A percentile compares a stretch with the other conserved stretches of the same genome.
phyloP scores from a whole-genome alignment of 345 rosid species.

The Mangifera indica region DNA sequence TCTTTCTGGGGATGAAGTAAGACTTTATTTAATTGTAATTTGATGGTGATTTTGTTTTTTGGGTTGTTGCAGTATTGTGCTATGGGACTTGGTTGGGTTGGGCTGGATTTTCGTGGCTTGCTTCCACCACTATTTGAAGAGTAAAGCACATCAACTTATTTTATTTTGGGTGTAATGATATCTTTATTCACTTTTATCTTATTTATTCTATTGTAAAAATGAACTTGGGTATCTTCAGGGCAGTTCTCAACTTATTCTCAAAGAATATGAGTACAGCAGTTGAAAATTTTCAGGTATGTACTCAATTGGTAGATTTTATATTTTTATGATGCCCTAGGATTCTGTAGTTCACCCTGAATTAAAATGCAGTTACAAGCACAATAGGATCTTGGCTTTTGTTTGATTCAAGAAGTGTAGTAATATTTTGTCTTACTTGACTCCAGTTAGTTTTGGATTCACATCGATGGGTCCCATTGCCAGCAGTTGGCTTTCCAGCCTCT shows the following conservation, averaged over 20 bases:
- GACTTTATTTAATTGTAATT: background rate
- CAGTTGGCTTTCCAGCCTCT: constrained; percentile 76
- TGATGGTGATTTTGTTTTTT: constrained; percentile 13
- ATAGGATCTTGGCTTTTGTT: constrained; percentile 7
- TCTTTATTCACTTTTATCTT: background rate
- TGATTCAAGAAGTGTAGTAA: constrained; percentile 20
- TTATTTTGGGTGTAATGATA: background rate
- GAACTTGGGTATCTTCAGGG: constrained; percentile 50
- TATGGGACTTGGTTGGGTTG: constrained; percentile 95
- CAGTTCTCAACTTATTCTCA: constrained; percentile 81
- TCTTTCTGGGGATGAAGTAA: background rate
- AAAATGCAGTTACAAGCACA: background rate
- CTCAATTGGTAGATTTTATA: background rate
- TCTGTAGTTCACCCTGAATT: background rate
- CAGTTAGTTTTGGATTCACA: constrained; percentile 98
- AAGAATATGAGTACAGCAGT: constrained; percentile 82
- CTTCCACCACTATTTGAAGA: constrained; percentile 92
- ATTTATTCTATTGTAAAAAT: constrained; percentile 12
- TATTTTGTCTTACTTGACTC: constrained; percentile 30
- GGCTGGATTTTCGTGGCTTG: constrained; percentile 93
- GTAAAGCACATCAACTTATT: constrained; percentile 38
- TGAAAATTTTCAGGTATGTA: constrained; percentile 80
- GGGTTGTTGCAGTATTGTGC: constrained; percentile 66
- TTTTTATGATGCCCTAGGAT: constrained; percentile 9
- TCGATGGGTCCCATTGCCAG: constrained; percentile 94